Conservation (phyloP, 495 filamentous ascomycete species). For the Podospora pseudocomata region DNA sequence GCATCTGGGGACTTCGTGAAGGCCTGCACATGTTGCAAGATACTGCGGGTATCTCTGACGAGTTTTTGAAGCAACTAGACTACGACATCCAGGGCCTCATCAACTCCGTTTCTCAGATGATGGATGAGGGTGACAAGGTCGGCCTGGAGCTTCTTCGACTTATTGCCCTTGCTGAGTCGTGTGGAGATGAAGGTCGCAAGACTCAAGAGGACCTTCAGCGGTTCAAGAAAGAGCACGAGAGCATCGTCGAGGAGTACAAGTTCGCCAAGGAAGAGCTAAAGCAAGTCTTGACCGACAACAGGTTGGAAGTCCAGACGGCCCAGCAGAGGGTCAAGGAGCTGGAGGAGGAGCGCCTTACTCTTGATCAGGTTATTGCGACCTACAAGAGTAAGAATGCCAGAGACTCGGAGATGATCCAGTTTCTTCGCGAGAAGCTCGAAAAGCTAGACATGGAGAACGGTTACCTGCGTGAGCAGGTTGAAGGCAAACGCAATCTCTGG, state of each 20-base stretch:
- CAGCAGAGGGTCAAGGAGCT: not conserved
- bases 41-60: not conserved
- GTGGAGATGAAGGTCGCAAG: not conserved
- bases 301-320: conserved; percentile 7
- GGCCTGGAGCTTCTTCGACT: not conserved
- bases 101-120: conserved; percentile 6
- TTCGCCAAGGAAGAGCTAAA: not conserved
- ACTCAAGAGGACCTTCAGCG: conserved; percentile 2
- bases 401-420: not conserved
- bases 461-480: conserved; percentile 23
- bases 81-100: conserved; percentile 15
- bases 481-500: conserved; percentile 27
- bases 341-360: not conserved
- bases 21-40: conserved; percentile 10
- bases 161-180: not conserved
- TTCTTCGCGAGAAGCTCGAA: not conserved
- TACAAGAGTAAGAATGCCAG: conserved; percentile 4
- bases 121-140: conserved; percentile 4
- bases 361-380: not conserved
- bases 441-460: not conserved
- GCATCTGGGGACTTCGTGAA: conserved; percentile 20
- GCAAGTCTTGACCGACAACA: conserved; percentile 1
- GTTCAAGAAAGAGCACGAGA: not conserved
- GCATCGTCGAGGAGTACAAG: conserved; percentile 2
- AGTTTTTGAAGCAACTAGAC: conserved; percentile 14